Conservation (phyloP, 1,284 basidiomycete genomes). For the Gomphus sp. region DNA sequence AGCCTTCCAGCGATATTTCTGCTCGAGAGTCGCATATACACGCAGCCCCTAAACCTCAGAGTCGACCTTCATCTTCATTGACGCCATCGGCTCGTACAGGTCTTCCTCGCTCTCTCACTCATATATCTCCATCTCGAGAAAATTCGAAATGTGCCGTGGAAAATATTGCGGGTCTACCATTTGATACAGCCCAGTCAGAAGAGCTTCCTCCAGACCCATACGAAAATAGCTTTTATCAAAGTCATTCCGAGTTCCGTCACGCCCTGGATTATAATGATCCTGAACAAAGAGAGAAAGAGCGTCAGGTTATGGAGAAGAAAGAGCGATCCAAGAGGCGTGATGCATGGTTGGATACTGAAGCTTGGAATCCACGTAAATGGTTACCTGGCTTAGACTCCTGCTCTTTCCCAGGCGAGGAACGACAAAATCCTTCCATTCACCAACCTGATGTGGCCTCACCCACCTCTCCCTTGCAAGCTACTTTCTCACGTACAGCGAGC, state of each 20-base stretch:
- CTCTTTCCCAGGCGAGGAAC: conserved; percentile 13
- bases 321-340: conserved; percentile 43
- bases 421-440: conserved; percentile 15
- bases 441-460: not conserved
- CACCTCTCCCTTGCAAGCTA: not conserved
- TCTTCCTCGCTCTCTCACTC: conserved; percentile 64
- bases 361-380: conserved; percentile 47
- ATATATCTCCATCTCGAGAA: conserved; percentile 30
- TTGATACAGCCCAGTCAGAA: not conserved
- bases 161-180: not conserved
- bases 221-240: conserved; percentile 9
- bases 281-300: conserved; percentile 31
- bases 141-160: conserved; percentile 15
- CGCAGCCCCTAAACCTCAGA: not conserved
- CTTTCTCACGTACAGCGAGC: not conserved
- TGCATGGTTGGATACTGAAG: conserved; percentile 35
- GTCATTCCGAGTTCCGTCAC: conserved; percentile 44
- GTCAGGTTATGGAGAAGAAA: conserved; percentile 35
- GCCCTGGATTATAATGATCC: conserved; percentile 41
- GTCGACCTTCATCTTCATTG: not conserved
- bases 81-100: conserved; percentile 63
- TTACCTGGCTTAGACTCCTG: conserved; percentile 35
- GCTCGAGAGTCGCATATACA: not conserved
- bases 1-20: not conserved
- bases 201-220: conserved; percentile 10